phyloP scores from a whole-genome alignment of 202 grass and related monocot species.

The Setaria viridis region DNA sequence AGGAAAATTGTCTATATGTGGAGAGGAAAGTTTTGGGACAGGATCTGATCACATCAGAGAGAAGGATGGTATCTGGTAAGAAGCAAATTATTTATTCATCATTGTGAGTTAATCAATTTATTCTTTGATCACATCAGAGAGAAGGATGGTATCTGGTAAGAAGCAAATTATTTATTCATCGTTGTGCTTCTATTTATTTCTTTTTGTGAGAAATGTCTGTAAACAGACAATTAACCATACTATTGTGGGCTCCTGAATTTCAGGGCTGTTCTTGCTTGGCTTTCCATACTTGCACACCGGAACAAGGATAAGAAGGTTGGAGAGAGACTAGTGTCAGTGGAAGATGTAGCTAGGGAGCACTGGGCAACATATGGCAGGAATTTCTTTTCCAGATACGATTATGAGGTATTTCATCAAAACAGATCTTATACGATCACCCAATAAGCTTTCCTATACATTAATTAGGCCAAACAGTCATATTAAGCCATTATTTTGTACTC shows the following conservation, averaged over 20 bases:
- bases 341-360: slow-evolving; percentile 84
- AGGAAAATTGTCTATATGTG: slow-evolving; percentile 88
- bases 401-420: slow-evolving; percentile 63
- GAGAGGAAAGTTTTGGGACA: slow-evolving; percentile 96
- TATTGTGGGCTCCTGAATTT: slow-evolving; percentile 34
- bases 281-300: slow-evolving; percentile 76
- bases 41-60: slow-evolving; percentile 95
- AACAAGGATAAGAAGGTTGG: slow-evolving; percentile 82
- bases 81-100: slow-evolving; percentile 30
- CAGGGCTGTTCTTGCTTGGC: slow-evolving; percentile 97
- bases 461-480: neutral
- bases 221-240: neutral
- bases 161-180: too few species aligned
- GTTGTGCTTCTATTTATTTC: neutral
- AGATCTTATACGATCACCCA: neutral
- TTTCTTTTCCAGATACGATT: slow-evolving; percentile 97
- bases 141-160: too few species aligned
- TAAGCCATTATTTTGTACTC: slow-evolving; percentile 3
- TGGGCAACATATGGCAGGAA: slow-evolving; percentile 92
- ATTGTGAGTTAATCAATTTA: slow-evolving; percentile 4
- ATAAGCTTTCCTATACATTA: neutral
- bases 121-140: too few species aligned
- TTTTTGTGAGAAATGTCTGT: neutral
- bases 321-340: slow-evolving; percentile 87
- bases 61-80: slow-evolving; percentile 97